These are phyloP conservation scores for Tulasnella sp. DNA, from an alignment of 768 basidiomycete genomes.

Conservation along the genomic window DNA sequence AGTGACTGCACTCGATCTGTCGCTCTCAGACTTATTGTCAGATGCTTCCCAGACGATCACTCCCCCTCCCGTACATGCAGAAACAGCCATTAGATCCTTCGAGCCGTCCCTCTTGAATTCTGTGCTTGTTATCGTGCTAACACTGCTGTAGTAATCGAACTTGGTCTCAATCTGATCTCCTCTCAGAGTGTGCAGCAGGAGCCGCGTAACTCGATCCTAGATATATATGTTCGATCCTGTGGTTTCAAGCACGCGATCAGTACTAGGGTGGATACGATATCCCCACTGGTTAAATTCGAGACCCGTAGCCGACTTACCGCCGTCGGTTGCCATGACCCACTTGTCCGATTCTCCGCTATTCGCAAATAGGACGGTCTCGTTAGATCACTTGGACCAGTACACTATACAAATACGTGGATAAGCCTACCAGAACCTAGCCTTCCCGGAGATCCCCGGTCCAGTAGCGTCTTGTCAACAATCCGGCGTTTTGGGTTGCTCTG, in stretches of 20 bases:
- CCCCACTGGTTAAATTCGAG: no score
- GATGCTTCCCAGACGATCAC: background rate
- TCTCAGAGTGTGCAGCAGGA: slow-evolving; percentile 45
- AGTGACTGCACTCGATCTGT: no score
- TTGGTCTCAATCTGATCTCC: slow-evolving; percentile 34
- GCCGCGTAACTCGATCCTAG: slow-evolving; percentile 74
- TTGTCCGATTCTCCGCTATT: slow-evolving; percentile 58
- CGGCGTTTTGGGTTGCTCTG: slow-evolving; percentile 62
- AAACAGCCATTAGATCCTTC: background rate
- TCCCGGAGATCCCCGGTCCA: slow-evolving; percentile 61
- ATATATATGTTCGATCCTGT: slow-evolving; percentile 72
- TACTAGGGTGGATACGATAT: no score
- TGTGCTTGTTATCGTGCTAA: background rate
- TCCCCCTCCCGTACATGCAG: background rate
- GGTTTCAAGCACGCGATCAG: no score
- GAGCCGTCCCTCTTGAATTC: background rate
- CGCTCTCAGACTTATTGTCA: background rate
- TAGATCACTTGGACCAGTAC: no score
- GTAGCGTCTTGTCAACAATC: slow-evolving; percentile 58
- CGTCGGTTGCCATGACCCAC: slow-evolving; percentile 66
- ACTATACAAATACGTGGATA: no score
- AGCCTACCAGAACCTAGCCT: slow-evolving; percentile 41
- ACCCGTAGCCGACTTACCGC: slow-evolving; percentile 35
- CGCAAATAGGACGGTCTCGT: background rate
- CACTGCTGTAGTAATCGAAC: background rate